Evolutionary conservation across 1,139 yeast genomes (phyloP).

Genomic region (Hansenula sp.): DNA sequence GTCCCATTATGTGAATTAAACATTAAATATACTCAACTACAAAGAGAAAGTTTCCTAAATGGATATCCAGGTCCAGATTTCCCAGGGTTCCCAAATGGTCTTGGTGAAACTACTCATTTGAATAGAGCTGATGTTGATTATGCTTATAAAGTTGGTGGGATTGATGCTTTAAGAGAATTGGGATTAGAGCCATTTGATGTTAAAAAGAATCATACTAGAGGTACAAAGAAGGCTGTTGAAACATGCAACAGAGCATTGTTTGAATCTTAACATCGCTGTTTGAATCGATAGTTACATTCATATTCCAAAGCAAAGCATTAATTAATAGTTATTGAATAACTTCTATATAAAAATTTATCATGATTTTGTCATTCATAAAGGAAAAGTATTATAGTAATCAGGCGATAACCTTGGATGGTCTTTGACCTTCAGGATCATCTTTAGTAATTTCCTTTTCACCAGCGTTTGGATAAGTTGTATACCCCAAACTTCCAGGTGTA

Average conservation of each 20-base stretch:
- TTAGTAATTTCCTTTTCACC: neutral
- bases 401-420: neutral
- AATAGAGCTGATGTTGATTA: slow-evolving; percentile 3
- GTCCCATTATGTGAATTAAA: slow-evolving; percentile 29
- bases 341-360: no score
- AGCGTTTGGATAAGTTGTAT: slow-evolving; percentile 22
- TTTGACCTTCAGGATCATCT: neutral
- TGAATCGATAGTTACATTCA: no score
- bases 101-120: slow-evolving; percentile 21
- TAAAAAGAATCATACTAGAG: neutral
- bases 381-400: neutral
- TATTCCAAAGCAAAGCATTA: no score
- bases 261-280: no score
- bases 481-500: slow-evolving; percentile 24
- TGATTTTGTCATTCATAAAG: no score
- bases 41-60: slow-evolving; percentile 26
- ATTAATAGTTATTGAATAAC: no score
- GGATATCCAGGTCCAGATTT: slow-evolving; percentile 32
- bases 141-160: slow-evolving; percentile 4
- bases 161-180: slow-evolving; percentile 3
- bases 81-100: slow-evolving; percentile 28
- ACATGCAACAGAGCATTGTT: neutral
- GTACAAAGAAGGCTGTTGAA: slow-evolving; percentile 2
- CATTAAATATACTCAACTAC: slow-evolving; percentile 24
- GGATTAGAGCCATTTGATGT: slow-evolving; percentile 4